These are phyloP conservation scores for Penicillium paradoxum DNA, from an alignment of 495 filamentous ascomycete genomes.

Conservation along the genomic window DNA sequence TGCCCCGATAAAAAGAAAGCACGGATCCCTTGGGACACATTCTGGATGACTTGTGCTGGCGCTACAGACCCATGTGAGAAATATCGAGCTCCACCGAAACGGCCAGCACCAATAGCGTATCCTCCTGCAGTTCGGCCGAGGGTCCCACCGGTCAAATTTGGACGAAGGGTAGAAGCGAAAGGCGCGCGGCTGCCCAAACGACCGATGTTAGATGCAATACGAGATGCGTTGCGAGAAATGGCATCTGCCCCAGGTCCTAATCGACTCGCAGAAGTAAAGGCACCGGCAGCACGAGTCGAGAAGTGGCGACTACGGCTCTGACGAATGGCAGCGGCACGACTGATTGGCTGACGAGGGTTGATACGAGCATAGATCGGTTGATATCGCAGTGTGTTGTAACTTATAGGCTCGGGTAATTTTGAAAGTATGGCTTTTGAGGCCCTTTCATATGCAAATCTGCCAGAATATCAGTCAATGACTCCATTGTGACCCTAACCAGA, in stretches of 20 bases:
- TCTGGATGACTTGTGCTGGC: conserved; percentile 87
- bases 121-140: conserved; percentile 81
- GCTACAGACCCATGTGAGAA: conserved; percentile 85
- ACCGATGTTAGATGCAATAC: conserved; percentile 60
- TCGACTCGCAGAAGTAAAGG: conserved; percentile 55
- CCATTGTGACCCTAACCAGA: background rate
- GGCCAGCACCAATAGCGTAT: conserved; percentile 68
- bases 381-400: conserved; percentile 35
- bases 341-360: conserved; percentile 63
- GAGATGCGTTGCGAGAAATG: conserved; percentile 61
- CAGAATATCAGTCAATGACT: conserved; percentile 21
- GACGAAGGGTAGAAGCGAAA: conserved; percentile 85
- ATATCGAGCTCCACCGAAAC: conserved; percentile 69
- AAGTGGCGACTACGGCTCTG: conserved; percentile 71
- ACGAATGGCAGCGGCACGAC: conserved; percentile 64
- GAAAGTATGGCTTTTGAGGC: conserved; percentile 57
- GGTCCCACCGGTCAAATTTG: conserved; percentile 86
- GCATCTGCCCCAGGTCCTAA: conserved; percentile 53
- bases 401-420: conserved; percentile 53
- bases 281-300: conserved; percentile 60
- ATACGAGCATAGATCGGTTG: conserved; percentile 51
- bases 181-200: conserved; percentile 68
- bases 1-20: conserved; percentile 86
- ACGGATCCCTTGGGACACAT: conserved; percentile 84
- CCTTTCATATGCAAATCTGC: conserved; percentile 60